Percentiles rank a stretch among this genome's conserved stretches.
phyloP scores from a whole-genome alignment of 768 basidiomycete species.

The Auriscalpium orientale region DNA sequence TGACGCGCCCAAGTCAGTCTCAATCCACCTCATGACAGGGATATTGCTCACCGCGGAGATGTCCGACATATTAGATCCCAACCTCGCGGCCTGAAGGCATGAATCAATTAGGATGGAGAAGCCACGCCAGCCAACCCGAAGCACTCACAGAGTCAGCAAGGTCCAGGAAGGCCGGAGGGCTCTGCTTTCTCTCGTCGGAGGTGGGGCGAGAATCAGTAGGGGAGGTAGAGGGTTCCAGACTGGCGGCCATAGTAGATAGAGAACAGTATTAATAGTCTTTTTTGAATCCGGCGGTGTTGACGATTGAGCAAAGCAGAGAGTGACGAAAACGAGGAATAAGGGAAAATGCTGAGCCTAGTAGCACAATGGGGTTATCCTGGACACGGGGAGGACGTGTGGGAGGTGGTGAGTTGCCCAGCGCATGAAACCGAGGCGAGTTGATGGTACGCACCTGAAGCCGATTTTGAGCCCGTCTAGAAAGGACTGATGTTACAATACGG shows the following conservation, averaged over 20 bases:
- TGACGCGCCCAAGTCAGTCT: constrained; percentile 23
- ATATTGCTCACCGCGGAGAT: constrained; percentile 64
- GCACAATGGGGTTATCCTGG: constrained; percentile 57
- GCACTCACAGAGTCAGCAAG: constrained; percentile 82
- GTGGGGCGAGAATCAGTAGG: constrained; percentile 64
- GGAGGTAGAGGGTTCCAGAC: constrained; percentile 62
- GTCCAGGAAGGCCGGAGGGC: constrained; percentile 88
- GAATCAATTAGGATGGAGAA: constrained; percentile 6
- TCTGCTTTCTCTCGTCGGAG: constrained; percentile 72
- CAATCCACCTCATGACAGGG: constrained; percentile 3
- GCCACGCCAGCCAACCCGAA: constrained; percentile 7
- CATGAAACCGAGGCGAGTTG: constrained; percentile 17
- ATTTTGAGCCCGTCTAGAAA: constrained; percentile 70
- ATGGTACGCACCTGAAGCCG: constrained; percentile 50
- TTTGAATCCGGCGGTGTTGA: constrained; percentile 47
- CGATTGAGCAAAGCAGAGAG: constrained; percentile 33
- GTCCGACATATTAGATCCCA: constrained; percentile 83
- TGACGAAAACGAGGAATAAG: constrained; percentile 37
- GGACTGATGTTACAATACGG: constrained; percentile 78
- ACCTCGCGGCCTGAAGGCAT: constrained; percentile 58
- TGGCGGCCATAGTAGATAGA: constrained; percentile 57
- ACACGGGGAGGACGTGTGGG: constrained; percentile 10
- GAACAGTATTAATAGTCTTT: constrained; percentile 34
- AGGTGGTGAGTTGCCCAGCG: constrained; percentile 19
- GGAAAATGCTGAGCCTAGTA: constrained; percentile 41